A percentile compares a stretch with the other conserved stretches of the same genome.
These are phyloP conservation scores for Coemansia sp. DNA, from an alignment of 192 early-diverging fungal species.

Conservation along the genomic window DNA sequence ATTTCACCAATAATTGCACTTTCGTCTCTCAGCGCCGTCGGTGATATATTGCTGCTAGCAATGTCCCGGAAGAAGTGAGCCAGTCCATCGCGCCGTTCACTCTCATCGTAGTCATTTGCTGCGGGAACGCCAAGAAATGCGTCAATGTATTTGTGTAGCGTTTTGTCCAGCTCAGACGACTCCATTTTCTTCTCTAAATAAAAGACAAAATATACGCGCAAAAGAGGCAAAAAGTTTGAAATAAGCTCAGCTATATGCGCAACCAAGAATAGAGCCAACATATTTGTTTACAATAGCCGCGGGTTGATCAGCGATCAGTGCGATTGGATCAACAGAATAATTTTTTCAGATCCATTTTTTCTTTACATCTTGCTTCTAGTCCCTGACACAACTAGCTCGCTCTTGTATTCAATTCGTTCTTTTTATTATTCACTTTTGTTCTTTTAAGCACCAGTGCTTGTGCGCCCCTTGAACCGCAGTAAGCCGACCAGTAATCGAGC, in stretches of 20 bases:
- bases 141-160: conserved; percentile 42
- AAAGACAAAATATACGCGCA: neutral
- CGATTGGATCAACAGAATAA: neutral
- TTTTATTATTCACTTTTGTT: neutral
- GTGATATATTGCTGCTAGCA: conserved; percentile 40
- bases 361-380: neutral
- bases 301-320: neutral
- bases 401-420: neutral
- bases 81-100: conserved; percentile 20
- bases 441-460: neutral
- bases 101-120: conserved; percentile 16
- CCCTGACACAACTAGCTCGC: neutral
- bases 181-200: conserved; percentile 4
- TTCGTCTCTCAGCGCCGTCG: conserved; percentile 19
- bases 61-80: conserved; percentile 38
- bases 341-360: neutral
- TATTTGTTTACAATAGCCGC: neutral
- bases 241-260: neutral
- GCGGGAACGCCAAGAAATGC: conserved; percentile 31
- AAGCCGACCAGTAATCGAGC: neutral
- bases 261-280: conserved; percentile 9
- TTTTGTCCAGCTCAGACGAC: conserved; percentile 29
- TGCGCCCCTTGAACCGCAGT: neutral
- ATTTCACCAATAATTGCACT: conserved; percentile 29
- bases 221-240: neutral